These are phyloP conservation scores for Solanum pinnatisectum DNA, from an alignment of 257 asterid genomes.

Conservation along the genomic window DNA sequence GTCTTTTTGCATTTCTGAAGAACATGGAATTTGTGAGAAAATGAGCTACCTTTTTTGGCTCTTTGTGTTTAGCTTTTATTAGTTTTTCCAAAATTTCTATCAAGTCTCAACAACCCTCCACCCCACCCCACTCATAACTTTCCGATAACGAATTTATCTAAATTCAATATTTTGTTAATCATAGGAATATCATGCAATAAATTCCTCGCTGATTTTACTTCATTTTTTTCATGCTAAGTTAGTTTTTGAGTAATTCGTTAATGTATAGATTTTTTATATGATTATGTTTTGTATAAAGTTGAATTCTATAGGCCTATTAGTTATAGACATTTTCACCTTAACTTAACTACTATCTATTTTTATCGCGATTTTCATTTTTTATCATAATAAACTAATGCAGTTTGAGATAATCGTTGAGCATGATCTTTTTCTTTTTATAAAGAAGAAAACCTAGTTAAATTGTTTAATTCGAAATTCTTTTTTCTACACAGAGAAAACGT, in stretches of 20 bases:
- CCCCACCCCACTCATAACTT: neutral
- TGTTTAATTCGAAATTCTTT: neutral
- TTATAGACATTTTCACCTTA: neutral
- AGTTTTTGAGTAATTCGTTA: neutral
- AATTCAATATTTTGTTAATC: neutral
- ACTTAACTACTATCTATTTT: neutral
- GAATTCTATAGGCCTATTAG: neutral
- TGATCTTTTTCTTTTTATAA: neutral
- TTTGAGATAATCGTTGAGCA: neutral
- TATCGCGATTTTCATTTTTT: neutral
- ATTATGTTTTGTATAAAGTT: neutral
- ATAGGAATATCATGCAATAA: neutral
- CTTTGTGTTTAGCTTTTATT: conserved; percentile 1
- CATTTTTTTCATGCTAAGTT: neutral
- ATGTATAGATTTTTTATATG: neutral
- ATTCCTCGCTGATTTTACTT: neutral
- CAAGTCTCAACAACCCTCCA: neutral
- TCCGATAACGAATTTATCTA: neutral
- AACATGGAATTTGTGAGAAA: conserved; percentile 77
- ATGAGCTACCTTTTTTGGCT: conserved; percentile 23
- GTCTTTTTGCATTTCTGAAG: conserved; percentile 35
- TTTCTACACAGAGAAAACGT: neutral
- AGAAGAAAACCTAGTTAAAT: neutral
- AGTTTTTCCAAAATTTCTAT: conserved; percentile 1
- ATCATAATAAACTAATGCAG: neutral